Base-by-base conservation (phyloP, 768 basidiomycete genomes). In the Phlebiopsis flavidoalba region DNA sequence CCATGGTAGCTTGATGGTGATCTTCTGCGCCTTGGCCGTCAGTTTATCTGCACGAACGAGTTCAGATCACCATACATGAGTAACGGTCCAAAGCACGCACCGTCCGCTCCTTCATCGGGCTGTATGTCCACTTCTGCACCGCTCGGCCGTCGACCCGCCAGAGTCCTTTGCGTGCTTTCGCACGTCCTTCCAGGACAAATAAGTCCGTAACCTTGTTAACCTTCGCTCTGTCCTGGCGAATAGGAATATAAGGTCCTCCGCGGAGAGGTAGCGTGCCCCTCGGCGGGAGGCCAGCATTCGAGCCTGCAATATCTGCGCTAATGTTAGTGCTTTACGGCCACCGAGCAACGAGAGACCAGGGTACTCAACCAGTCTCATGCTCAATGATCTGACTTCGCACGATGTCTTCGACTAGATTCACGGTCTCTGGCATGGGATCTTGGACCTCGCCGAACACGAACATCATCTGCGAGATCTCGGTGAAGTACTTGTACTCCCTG, bases 401-500 rank as follows among this genome's bases (percentile, higher is more conserved):
- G 54, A 96, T 93, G 69, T 98, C 95, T 72, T 98, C 95, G n/a
- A 98, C 91, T 35, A 95, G 83, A 67, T 91, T 91, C 14, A 95
- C 90, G 0, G 95, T 94, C 58, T 93, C 93, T 14, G 81, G 79
- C 58, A 87, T 83, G 1, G 95, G 93, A 60, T 96, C 93, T 70
- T 94, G 91, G 3, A 96, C 91, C 75, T 95, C 94, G 8, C 94
- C 94, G 72, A 97, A 96, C 48, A 97, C 95, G 69, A 96, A 97
- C 93, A 97, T 94, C 95, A 97, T 97, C 73, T 96, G 93, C 8
- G 92, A 90, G 26, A 97, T 97, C 74, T 97, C 95, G 62, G 89
- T 88, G 1, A 83, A 83, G 71, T 96, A 97, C 64, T 92, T 93
- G 82, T 95, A 95, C 62, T 91, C 90, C 63, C 82, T 70, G 57